These are phyloP conservation scores for Corniculantispora saksenae DNA, from an alignment of 2,329 filamentous ascomycete genomes.

Conservation along the genomic window DNA sequence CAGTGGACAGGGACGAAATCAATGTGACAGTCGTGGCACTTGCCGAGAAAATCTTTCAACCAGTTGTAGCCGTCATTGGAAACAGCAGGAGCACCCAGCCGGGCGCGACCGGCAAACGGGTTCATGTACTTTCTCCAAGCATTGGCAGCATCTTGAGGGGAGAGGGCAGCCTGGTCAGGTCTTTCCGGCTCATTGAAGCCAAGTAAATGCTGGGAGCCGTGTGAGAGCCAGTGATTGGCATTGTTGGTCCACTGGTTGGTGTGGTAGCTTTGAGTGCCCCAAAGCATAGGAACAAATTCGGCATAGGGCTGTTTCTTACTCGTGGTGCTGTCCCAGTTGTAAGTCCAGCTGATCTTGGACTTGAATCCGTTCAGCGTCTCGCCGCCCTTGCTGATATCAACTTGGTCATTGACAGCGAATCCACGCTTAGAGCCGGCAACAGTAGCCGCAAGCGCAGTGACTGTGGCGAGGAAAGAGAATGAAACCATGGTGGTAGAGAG, in stretches of 20 bases:
- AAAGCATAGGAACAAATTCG: slow-evolving; percentile 29
- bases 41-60: slow-evolving; percentile 42
- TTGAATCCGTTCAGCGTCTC: slow-evolving; percentile 7
- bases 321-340: slow-evolving; percentile 29
- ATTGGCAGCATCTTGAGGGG: slow-evolving; percentile 36
- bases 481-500: slow-evolving; percentile 43
- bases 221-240: slow-evolving; percentile 16
- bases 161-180: slow-evolving; percentile 27
- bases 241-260: slow-evolving; percentile 23
- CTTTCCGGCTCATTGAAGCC: slow-evolving; percentile 29
- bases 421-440: slow-evolving; percentile 49
- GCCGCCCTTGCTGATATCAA: slow-evolving; percentile 25
- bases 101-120: slow-evolving; percentile 43
- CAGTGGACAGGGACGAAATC: slow-evolving; percentile 49
- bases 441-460: slow-evolving; percentile 47
- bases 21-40: slow-evolving; percentile 44
- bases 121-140: slow-evolving; percentile 45
- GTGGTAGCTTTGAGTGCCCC: slow-evolving; percentile 23
- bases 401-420: slow-evolving; percentile 47
- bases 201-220: slow-evolving; percentile 25
- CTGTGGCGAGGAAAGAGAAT: slow-evolving; percentile 52
- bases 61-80: slow-evolving; percentile 48
- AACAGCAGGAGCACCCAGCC: slow-evolving; percentile 48
- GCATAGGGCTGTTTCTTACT: slow-evolving; percentile 23
- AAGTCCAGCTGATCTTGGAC: slow-evolving; percentile 27